These are phyloP conservation scores for Xanthoceras sorbifolium DNA, from an alignment of 345 rosid species.

Conservation along the genomic window DNA sequence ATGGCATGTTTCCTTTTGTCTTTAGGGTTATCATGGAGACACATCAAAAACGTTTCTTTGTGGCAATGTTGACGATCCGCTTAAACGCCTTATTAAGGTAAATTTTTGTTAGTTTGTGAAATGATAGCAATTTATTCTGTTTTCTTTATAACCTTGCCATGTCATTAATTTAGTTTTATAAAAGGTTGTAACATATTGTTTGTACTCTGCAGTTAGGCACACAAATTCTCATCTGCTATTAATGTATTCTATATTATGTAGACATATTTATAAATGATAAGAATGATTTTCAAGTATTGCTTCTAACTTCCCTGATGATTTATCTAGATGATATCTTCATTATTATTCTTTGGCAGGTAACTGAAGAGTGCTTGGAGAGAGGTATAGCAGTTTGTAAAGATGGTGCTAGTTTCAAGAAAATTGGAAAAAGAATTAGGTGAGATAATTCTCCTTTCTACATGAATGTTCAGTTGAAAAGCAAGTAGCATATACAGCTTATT, in stretches of 20 bases:
- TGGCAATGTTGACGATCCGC: constrained; percentile 61
- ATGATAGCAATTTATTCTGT: not conserved
- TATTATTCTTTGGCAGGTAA: constrained; percentile 47
- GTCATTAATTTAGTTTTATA: not conserved
- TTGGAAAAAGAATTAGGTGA: constrained; percentile 91
- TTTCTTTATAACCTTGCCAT: not conserved
- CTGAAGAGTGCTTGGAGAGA: constrained; percentile 90
- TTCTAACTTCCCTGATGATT: constrained; percentile 18
- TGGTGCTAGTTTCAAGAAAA: constrained; percentile 89
- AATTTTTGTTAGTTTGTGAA: constrained; percentile 3
- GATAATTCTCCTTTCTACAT: constrained; percentile 8
- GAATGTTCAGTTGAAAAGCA: constrained; percentile 12
- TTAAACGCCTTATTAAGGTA: constrained; percentile 73
- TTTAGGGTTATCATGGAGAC: constrained; percentile 95
- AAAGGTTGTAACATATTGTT: not conserved
- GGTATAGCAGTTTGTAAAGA: constrained; percentile 92
- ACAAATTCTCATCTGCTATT: not conserved
- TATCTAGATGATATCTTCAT: not conserved
- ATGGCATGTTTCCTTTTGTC: constrained; percentile 23
- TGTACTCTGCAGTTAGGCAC: not conserved
- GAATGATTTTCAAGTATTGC: not conserved
- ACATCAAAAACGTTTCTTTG: constrained; percentile 89
- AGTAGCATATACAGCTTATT: constrained; percentile 1
- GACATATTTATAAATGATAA: not conserved
- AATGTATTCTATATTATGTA: constrained; percentile 1